Conservation (phyloP, 495 filamentous ascomycete genomes). For the Annulohypoxylon moriforme region DNA sequence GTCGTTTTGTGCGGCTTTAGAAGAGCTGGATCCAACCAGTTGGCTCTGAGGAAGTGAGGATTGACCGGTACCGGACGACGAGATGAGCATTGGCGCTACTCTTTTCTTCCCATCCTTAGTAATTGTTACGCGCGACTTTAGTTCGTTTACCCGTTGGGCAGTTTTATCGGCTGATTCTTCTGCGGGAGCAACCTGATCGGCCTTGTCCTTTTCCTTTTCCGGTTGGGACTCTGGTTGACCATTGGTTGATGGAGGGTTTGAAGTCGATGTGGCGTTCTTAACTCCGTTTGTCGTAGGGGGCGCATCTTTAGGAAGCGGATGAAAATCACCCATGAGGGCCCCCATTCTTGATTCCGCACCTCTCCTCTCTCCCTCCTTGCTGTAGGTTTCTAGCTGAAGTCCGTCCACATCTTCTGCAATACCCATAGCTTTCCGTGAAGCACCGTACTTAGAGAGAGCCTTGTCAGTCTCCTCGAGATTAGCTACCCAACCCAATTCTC, state of each 20-base stretch:
- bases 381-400: conserved; percentile 86
- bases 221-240: conserved; percentile 53
- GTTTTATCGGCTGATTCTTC: conserved; percentile 66
- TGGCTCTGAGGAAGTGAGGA: conserved; percentile 89
- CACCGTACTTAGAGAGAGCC: conserved; percentile 90
- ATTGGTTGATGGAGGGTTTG: conserved; percentile 49
- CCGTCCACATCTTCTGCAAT: conserved; percentile 91
- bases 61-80: conserved; percentile 81
- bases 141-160: conserved; percentile 73
- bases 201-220: conserved; percentile 55
- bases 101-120: conserved; percentile 98
- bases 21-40: conserved; percentile 76
- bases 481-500: conserved; percentile 65
- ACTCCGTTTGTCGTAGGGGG: conserved; percentile 55
- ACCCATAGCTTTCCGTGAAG: conserved; percentile 83
- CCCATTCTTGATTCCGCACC: conserved; percentile 96
- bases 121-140: conserved; percentile 91
- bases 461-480: conserved; percentile 88
- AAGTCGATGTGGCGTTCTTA: conserved; percentile 47
- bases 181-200: conserved; percentile 48
- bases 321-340: conserved; percentile 90
- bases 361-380: conserved; percentile 87
- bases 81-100: conserved; percentile 90
- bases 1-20: conserved; percentile 71
- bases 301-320: conserved; percentile 51